phyloP scores from a whole-genome alignment of 345 rosid species.

The Salix brachista region DNA sequence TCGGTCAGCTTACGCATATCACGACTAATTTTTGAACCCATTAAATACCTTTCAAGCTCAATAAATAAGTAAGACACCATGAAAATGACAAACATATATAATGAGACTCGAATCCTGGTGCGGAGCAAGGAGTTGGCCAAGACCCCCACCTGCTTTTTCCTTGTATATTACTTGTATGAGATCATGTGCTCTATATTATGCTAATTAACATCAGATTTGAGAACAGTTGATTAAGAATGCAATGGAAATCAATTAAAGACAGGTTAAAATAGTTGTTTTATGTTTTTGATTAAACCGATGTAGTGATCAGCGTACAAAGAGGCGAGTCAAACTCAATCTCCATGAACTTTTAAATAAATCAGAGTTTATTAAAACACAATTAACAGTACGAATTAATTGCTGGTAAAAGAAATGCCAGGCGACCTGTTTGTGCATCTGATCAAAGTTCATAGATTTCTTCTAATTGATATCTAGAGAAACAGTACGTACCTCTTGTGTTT shows the following conservation, averaged over 20 bases:
- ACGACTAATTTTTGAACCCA: no score
- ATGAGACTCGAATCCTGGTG: no score
- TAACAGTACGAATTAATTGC: not conserved
- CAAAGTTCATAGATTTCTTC: not conserved
- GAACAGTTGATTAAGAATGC: not conserved
- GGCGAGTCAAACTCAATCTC: not conserved
- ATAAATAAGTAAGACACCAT: accelerated
- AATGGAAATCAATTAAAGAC: not conserved
- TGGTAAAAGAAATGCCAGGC: not conserved
- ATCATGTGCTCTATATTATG: no score
- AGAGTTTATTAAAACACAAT: not conserved
- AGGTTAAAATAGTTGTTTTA: not conserved
- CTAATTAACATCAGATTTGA: no score
- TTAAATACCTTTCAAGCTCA: accelerated
- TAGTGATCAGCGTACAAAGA: not conserved
- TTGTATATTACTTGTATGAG: not conserved
- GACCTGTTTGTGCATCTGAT: not conserved
- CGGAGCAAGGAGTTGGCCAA: no score
- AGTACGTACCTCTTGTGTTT: not conserved
- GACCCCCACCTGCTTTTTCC: no score
- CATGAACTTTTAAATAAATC: not conserved
- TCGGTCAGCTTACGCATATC: accelerated
- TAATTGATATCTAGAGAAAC: no score
- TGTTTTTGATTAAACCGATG: not conserved
- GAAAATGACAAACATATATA: accelerated